These are phyloP conservation scores for Colletotrichum sp. DNA, from an alignment of 2,329 filamentous ascomycete species.

Conservation along the genomic window DNA sequence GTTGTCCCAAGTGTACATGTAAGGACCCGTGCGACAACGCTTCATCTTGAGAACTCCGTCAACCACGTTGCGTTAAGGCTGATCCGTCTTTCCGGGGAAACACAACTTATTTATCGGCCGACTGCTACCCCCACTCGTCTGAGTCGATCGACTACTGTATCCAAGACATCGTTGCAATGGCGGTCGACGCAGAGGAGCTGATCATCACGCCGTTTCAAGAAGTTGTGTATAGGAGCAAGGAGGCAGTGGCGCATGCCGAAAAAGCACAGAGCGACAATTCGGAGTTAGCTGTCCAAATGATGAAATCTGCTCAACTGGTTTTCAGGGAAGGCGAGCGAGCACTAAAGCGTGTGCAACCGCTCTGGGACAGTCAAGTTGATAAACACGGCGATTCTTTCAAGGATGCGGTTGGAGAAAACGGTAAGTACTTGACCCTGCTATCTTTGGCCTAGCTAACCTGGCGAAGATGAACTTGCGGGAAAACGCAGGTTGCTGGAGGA, in stretches of 20 bases:
- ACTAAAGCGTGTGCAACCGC: slow-evolving; percentile 38
- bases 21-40: neutral
- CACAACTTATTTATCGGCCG: neutral
- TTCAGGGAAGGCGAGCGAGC: slow-evolving; percentile 41
- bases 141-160: neutral
- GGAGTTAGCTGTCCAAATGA: slow-evolving; percentile 31
- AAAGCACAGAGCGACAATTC: slow-evolving; percentile 25
- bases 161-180: neutral
- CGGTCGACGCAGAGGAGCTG: slow-evolving; percentile 17
- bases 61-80: neutral
- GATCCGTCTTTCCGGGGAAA: neutral
- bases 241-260: slow-evolving; percentile 38
- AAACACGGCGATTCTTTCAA: slow-evolving; percentile 41
- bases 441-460: neutral
- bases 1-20: neutral
- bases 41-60: neutral
- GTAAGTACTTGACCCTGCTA: slow-evolving; percentile 24
- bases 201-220: slow-evolving; percentile 38
- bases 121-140: neutral
- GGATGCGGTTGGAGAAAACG: slow-evolving; percentile 37
- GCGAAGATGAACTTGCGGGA: slow-evolving; percentile 31
- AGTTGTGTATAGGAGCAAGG: slow-evolving; percentile 41
- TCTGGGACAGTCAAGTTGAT: slow-evolving; percentile 40
- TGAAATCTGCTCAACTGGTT: slow-evolving; percentile 35
- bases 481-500: slow-evolving; percentile 38